Evolutionary conservation across 1,284 basidiomycete genomes (phyloP), one percentile per base, ranked within the genome.

Genomic region (Inonotus hispidus): DNA sequence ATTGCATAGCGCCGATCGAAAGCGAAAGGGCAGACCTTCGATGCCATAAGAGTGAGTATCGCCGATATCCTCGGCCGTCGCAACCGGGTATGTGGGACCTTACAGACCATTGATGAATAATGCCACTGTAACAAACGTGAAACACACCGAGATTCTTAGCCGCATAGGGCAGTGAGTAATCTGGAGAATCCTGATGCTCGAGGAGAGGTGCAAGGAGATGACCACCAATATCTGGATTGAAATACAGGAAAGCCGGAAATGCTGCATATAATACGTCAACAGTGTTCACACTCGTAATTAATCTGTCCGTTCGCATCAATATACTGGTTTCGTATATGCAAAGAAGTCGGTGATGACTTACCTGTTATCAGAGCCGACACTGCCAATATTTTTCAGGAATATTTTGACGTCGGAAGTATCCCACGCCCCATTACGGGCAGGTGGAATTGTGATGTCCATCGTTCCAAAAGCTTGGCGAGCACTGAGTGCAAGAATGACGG

Each of bases 251-350:
- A 2, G 75, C 71, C 0, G 82, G 81, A 50, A 79, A 74, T 0
- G 79, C 71, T 1, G 79, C 73, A 61, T 76, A 82, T 6, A 84
- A 68, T 2, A 72, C 72, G 60, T 83, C 81, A 2, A 81, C 78
- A 1, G 81, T 76, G 62, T 78, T 82, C 4, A 76, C 71, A 5
- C 76, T 73, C n/a, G 49, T n/a, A n/a, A n/a, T n/a, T n/a, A n/a
- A n/a, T n/a, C n/a, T n/a, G n/a, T n/a, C n/a, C n/a, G n/a, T n/a
- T n/a, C n/a, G n/a, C n/a, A n/a, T n/a, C n/a, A n/a, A n/a, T n/a
- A n/a, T n/a, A 32, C 32, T 32, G 32, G 32, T 32, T 32, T 32
- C 32, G 32, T 32, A 32, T 32, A 32, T 3, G 8, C 8, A 4
- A 4, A 32, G 32, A 32, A 3, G 32, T 3, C 8, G 32, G 8